Base-by-base conservation (phyloP, 371 early-diverging fungal species). In the Batrachochytrium dendrobatidis region DNA sequence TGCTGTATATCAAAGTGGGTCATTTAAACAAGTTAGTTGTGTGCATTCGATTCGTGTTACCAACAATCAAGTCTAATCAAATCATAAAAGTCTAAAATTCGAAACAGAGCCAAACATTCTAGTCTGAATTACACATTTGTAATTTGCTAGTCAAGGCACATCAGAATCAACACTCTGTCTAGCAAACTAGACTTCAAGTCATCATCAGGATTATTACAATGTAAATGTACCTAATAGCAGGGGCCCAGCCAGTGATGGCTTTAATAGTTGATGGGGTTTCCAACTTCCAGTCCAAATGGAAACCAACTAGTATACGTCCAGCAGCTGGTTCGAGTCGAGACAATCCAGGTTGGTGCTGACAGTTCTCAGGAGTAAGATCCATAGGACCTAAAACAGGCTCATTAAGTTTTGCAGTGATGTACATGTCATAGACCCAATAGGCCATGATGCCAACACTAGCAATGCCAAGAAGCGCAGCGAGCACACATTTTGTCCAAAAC, bases 401-500 rank as follows among this genome's bases (percentile, higher is more conserved):
- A 34, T 2, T 12, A 39, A 31, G 7, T 6, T 17, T 52, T 18
- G 63, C 34, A 46, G 7, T 39, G 15, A 15, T 39, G 39, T 39
- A 39, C 39, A 39, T 39, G 39, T 39, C 39, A 39, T 39, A 39
- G 15, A 39, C 39, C 39, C 12, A 15, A n/a, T 39, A 39, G 39
- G 33, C 22, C 28, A 59, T 52, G 32, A 48, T 65, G 45, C 50
- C 49, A 17, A 71, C 60, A 25, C 58, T 55, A 25, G 44, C 55
- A 25, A 59, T 15, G 31, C 63, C 17, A 15, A 69, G 10, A 46
- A 57, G 4, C 29, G 71, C 18, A 45, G 74, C 64, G 25, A 69
- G 17, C 24, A 59, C 18, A 24, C 54, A 61, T 60, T 74, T 74
- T 12, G 53, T 54, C 69, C 69, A 70, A 53, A 73, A 73, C 50